Evolutionary conservation across 768 basidiomycete genomes (phyloP).

Genomic region (Macrocybe gigantea): DNA sequence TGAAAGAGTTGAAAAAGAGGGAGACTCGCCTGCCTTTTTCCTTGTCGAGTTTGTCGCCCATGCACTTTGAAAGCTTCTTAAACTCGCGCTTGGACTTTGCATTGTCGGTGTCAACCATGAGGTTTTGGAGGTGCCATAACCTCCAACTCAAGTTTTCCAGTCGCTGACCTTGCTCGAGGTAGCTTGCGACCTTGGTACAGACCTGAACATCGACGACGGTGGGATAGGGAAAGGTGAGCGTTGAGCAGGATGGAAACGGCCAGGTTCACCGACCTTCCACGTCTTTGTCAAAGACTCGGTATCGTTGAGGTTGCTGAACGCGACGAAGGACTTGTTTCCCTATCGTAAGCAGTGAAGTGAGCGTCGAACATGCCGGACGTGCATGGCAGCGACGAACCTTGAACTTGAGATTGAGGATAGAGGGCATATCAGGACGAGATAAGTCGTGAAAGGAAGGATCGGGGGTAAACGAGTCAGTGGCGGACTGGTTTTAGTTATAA

Average conservation of each 20-base stretch:
- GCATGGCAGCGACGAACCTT: slow-evolving; percentile 40
- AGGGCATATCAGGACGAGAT: slow-evolving; percentile 47
- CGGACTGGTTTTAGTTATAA: slow-evolving; percentile 1
- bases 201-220: slow-evolving; percentile 37
- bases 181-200: slow-evolving; percentile 87
- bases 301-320: slow-evolving; percentile 85
- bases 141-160: slow-evolving; percentile 92
- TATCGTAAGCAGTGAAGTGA: slow-evolving; percentile 23
- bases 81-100: slow-evolving; percentile 86
- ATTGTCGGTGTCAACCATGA: slow-evolving; percentile 89
- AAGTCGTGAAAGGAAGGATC: slow-evolving; percentile 9
- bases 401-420: slow-evolving; percentile 84
- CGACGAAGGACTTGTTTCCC: slow-evolving; percentile 95
- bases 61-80: slow-evolving; percentile 80
- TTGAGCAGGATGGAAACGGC: too few species aligned
- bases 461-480: slow-evolving; percentile 2
- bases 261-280: slow-evolving; percentile 62
- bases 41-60: slow-evolving; percentile 91
- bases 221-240: background rate
- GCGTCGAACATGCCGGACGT: slow-evolving; percentile 1
- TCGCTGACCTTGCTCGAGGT: slow-evolving; percentile 85
- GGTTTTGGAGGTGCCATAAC: slow-evolving; percentile 87
- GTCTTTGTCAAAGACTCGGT: slow-evolving; percentile 82
- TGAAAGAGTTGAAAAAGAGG: background rate
- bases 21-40: slow-evolving; percentile 79